Evolutionary conservation across 495 filamentous ascomycete species (phyloP).

Genomic region (Neurospora sp.): DNA sequence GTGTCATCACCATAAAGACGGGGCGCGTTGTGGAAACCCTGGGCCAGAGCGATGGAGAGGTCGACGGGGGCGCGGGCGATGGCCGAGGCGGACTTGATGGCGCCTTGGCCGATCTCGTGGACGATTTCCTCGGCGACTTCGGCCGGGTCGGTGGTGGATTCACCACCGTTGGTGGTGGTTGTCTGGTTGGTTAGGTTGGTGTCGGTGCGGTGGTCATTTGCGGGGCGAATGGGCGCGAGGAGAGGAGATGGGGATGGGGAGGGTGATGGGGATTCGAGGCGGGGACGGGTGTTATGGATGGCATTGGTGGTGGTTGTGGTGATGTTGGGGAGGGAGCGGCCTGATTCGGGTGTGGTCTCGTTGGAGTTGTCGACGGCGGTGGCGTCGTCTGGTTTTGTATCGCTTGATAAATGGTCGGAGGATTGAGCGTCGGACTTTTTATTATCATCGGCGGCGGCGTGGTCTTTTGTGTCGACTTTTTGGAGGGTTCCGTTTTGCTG

Average conservation of each 20-base stretch:
- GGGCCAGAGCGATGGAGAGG: slow-evolving; percentile 59
- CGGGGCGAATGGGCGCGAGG: neutral
- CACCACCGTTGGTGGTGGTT: slow-evolving; percentile 14
- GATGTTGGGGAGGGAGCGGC: neutral
- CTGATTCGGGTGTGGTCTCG: neutral
- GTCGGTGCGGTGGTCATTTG: neutral
- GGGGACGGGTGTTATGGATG: slow-evolving; percentile 1
- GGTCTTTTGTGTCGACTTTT: neutral
- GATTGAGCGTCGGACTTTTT: neutral
- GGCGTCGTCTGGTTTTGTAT: neutral
- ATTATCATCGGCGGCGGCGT: neutral
- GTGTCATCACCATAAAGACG: slow-evolving; percentile 55
- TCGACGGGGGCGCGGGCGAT: slow-evolving; percentile 51
- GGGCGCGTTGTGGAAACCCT: slow-evolving; percentile 79
- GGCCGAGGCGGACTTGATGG: slow-evolving; percentile 36
- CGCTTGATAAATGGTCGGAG: neutral
- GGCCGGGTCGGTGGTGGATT: slow-evolving; percentile 17
- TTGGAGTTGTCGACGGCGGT: neutral
- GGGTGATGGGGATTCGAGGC: neutral
- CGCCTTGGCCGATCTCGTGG: slow-evolving; percentile 35
- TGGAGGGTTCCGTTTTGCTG: neutral
- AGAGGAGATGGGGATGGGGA: neutral
- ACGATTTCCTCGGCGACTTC: slow-evolving; percentile 28
- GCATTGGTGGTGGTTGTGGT: slow-evolving; percentile 14
- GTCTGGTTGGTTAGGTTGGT: slow-evolving; percentile 10